Conservation (phyloP, 2,329 filamentous ascomycete genomes). For the Trichoderma atrobrunneum region DNA sequence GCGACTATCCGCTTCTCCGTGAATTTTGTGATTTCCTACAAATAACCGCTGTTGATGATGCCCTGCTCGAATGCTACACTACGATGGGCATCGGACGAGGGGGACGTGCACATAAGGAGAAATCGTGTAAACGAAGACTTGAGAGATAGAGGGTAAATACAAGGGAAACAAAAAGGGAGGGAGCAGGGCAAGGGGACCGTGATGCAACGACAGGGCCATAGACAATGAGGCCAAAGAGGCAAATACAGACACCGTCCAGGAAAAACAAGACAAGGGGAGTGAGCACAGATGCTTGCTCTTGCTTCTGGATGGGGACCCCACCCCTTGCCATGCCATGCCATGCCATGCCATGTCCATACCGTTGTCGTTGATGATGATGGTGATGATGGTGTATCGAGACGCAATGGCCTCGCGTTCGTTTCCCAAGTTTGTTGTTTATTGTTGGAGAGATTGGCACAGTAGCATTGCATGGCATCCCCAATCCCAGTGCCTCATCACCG, state of each 20-base stretch:
- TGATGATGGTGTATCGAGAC: neutral
- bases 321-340: neutral
- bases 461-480: neutral
- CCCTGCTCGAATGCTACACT: neutral
- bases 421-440: neutral
- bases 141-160: neutral
- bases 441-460: neutral
- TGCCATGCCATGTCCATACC: neutral
- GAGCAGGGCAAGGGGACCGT: neutral
- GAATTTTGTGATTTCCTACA: neutral
- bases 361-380: neutral
- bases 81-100: neutral
- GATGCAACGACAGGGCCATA: neutral
- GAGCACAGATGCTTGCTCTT: neutral
- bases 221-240: neutral
- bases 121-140: neutral
- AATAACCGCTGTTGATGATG: neutral
- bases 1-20: neutral
- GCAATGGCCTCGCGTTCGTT: constrained; percentile 11
- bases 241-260: neutral
- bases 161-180: neutral
- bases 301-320: neutral
- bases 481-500: neutral
- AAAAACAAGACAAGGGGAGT: neutral
- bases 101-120: neutral